Evolutionary conservation across 805 yeast genomes (phyloP), one percentile per base, ranked within the genome.

Genomic region (Ascoidea tarda): DNA sequence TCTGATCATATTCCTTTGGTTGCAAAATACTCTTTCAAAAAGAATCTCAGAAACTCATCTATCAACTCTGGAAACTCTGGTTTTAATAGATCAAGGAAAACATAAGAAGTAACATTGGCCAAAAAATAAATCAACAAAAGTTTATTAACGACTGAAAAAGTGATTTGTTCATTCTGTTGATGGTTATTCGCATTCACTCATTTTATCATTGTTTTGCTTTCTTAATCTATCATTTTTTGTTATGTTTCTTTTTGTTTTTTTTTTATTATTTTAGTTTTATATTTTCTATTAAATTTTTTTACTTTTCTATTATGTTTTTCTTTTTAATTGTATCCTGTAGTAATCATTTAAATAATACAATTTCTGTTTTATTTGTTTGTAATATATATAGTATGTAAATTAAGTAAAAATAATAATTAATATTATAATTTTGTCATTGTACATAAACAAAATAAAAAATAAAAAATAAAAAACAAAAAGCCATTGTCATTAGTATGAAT

Each of bases 1-100:
- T 87, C 96, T 50, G 98, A 91, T 67, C 98, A 91, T 69, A 78
- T 91, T 61, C 90, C 96, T n/a, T 70, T 91, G 56, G 77, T 88
- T 53, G 75, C 90, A 16, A 81, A 82, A 64, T 83, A 91, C 62
- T 87, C 81, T 61, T 78, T 89, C 62, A 79, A 77, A 62, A 81
- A 78, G 60, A 49, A 32, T 42, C 60, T 65, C 49, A 60, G 62
- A 14, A 59, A 58, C 12, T 16, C 45, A n/a, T 46, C 12, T 32
- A 60, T 60, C 48, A 59, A 63, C 57, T 53, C 62, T 16, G 52
- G 51, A 12, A 47, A 47, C n/a, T 21, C 31, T 14, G 48, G 45
- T 6, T 28, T 28, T 32, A 50, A 53, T 32, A 50, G 56, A 47
- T 61, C 66, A 4, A 62, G 68, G 59, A 64, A 64, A 58, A 63